Evolutionary conservation across 306 rosid species (phyloP), one percentile per base, ranked within the genome.

Genomic region (Malus asiatica): DNA sequence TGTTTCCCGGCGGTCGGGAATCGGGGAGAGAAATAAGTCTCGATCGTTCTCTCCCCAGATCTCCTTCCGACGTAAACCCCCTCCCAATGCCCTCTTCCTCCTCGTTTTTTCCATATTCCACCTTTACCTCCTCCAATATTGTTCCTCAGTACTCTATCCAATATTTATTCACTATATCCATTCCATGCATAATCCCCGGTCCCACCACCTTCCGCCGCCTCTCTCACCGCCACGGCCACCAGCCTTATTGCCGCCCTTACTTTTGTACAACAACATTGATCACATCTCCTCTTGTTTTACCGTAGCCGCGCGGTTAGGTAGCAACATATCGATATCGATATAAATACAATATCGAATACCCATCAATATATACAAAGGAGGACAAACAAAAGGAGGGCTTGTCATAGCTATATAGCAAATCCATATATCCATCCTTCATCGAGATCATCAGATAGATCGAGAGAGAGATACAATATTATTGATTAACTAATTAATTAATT

Each of bases 1-100:
- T 77, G 69, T 48, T 53, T 81, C 91, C 86, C 84, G 82, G 82
- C 70, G 91, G 85, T 75, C 68, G 90, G 88, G 87, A 84, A 78
- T 14, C 64, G 84, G 69, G 88, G 88, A 80, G 87, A 71, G 87
- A 73, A 25, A 72, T 8, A 16, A 19, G 66, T 8, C 71, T 5
- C 30, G 0, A 29, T 44, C 70, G 22, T 57, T 69, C 76, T 77
- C 75, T 35, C 40, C 74, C 69, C 78, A 76, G 52, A 6, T 65
- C 72, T 84, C 29, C 82, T 42, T 55, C 55, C 72, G 79, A 45
- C 65, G 64, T 70, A 80, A 53, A 12, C 55, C 55, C 27, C 33
- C 66, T 1, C 11, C 78, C 29, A 15, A 78, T 82, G 87, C 80
- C 74, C 65, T 35, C 23, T 29, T 20, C 23, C 65, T 75, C 19